Conservation (phyloP, 495 filamentous ascomycete species). For the Neurospora intermedia region DNA sequence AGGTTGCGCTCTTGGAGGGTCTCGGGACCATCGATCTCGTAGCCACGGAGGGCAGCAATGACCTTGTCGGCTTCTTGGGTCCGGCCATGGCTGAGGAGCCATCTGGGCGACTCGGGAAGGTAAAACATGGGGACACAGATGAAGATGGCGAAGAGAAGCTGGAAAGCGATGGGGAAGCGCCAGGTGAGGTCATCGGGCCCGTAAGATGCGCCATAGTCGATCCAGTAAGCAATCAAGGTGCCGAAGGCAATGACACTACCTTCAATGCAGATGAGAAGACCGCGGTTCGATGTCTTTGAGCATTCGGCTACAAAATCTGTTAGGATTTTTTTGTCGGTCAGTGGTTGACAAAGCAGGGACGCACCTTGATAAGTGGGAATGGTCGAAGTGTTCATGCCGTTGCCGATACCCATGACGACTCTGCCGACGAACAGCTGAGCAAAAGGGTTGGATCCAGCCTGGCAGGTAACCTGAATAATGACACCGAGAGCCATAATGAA, state of each 20-base stretch:
- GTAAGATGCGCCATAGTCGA: constrained; percentile 68
- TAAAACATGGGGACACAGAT: constrained; percentile 53
- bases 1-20: constrained; percentile 47
- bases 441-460: constrained; percentile 27
- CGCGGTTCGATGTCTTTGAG: constrained; percentile 64
- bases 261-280: constrained; percentile 75
- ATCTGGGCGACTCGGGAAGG: constrained; percentile 70
- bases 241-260: constrained; percentile 73
- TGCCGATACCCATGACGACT: constrained; percentile 63
- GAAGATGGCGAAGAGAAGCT: constrained; percentile 61
- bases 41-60: constrained; percentile 56
- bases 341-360: constrained; percentile 28
- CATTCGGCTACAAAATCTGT: constrained; percentile 38
- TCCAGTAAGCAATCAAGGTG: constrained; percentile 70
- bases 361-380: constrained; percentile 75
- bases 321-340: background rate
- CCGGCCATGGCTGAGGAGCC: constrained; percentile 57
- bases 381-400: constrained; percentile 67
- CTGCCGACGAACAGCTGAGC: constrained; percentile 70
- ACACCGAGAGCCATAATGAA: constrained; percentile 64
- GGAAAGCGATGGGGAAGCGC: constrained; percentile 79
- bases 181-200: constrained; percentile 54
- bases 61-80: constrained; percentile 58
- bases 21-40: constrained; percentile 47
- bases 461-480: constrained; percentile 52